Conservation (phyloP, 345 rosid genomes). For the Populus pruinosa region DNA sequence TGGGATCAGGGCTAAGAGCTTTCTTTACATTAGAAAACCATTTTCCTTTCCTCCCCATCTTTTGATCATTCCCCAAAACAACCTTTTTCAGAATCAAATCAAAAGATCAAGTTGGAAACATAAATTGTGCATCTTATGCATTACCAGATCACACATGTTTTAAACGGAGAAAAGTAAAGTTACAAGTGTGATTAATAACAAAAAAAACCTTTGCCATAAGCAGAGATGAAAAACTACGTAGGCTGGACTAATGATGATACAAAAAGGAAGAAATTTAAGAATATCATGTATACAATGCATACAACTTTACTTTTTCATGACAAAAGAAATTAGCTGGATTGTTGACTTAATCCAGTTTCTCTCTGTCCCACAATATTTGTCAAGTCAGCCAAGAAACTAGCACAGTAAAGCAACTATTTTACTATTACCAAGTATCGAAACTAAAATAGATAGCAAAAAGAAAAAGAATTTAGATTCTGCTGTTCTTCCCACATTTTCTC, state of each 20-base stretch:
- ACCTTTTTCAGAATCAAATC: conserved; percentile 11
- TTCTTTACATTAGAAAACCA: conserved; percentile 90
- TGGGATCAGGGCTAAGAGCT: conserved; percentile 75
- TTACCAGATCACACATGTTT: not conserved
- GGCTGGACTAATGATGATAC: too few relatives aligned
- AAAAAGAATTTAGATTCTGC: not conserved
- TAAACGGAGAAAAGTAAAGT: not conserved
- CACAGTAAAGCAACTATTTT: not conserved
- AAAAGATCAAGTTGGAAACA: not conserved
- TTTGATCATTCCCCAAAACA: conserved; percentile 36
- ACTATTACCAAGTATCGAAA: not conserved
- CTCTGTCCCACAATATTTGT: not conserved
- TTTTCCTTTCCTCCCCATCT: conserved; percentile 89
- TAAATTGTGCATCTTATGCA: too few relatives aligned
- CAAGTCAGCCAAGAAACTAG: not conserved
- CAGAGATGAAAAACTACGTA: not conserved
- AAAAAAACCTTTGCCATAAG: not conserved
- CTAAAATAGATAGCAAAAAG: not conserved
- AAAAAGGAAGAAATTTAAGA: too few relatives aligned
- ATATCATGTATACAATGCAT: too few relatives aligned
- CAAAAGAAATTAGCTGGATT: too few relatives aligned
- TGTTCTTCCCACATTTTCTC: conserved; percentile 1
- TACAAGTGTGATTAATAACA: not conserved
- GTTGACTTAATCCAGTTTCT: too few relatives aligned
- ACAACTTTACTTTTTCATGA: too few relatives aligned